Percentiles rank a stretch among this genome's conserved stretches.
Conservation (phyloP, 2,329 filamentous ascomycete genomes). For the Calonectria pauciramosa region DNA sequence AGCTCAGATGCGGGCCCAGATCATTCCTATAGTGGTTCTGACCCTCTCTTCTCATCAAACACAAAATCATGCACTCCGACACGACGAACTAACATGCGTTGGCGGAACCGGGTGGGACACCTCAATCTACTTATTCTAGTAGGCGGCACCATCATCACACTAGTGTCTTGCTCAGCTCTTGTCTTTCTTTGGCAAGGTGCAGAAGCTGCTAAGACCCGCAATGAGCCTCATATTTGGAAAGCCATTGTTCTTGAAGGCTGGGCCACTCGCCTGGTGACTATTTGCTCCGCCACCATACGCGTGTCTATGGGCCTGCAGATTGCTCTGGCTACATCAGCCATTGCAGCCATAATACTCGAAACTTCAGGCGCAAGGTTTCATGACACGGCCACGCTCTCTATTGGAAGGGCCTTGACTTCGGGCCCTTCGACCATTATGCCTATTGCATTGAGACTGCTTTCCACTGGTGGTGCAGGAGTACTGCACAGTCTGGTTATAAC, state of each 20-base stretch:
- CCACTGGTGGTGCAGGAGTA: rapidly evolving
- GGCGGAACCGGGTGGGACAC: slow-evolving; percentile 24
- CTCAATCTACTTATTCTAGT: background rate
- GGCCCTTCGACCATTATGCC: slow-evolving; percentile 14
- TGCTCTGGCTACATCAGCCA: slow-evolving; percentile 6
- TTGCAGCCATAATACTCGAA: slow-evolving; percentile 25
- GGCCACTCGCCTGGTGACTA: background rate
- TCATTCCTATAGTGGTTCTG: background rate
- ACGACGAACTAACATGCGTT: background rate
- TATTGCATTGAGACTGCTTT: background rate
- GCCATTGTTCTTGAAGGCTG: slow-evolving; percentile 4
- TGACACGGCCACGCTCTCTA: slow-evolving; percentile 7
- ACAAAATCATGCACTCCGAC: background rate
- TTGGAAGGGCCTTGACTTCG: background rate
- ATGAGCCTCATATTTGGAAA: background rate
- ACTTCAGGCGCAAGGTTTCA: background rate
- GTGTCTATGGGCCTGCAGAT: slow-evolving; percentile 10
- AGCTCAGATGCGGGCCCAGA: background rate
- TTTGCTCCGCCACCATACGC: slow-evolving; percentile 22
- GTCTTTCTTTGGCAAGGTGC: slow-evolving; percentile 28
- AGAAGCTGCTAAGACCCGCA: background rate
- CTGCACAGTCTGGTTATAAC: background rate
- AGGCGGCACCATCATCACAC: background rate
- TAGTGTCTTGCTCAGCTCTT: slow-evolving; percentile 7
- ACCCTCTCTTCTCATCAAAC: background rate